phyloP scores from a whole-genome alignment of 192 early-diverging fungal species.

The Coemansia sp. region DNA sequence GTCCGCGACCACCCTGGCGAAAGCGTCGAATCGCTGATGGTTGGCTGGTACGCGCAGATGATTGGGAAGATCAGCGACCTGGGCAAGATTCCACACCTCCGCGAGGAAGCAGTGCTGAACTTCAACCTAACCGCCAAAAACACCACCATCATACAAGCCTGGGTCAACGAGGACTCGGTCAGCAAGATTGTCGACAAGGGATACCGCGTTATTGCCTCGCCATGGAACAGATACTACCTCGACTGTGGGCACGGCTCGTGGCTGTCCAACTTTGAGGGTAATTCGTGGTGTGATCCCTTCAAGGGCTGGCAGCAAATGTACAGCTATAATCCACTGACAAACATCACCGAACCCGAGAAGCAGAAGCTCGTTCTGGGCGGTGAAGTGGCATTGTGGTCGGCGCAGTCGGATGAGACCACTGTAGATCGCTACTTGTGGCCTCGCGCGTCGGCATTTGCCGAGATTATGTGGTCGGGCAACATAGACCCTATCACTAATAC shows the following conservation, averaged over 20 bases:
- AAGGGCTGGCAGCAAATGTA: slow-evolving; percentile 77
- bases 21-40: slow-evolving; percentile 42
- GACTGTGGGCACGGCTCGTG: slow-evolving; percentile 80
- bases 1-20: slow-evolving; percentile 53
- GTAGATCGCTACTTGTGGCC: slow-evolving; percentile 72
- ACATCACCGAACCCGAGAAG: slow-evolving; percentile 60
- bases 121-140: slow-evolving; percentile 64
- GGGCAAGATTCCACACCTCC: slow-evolving; percentile 69
- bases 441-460: slow-evolving; percentile 68
- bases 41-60: slow-evolving; percentile 43
- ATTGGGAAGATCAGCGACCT: slow-evolving; percentile 58
- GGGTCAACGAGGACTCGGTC: slow-evolving; percentile 65
- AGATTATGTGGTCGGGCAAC: slow-evolving; percentile 73
- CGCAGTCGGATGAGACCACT: slow-evolving; percentile 64
- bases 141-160: slow-evolving; percentile 67
- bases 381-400: slow-evolving; percentile 72
- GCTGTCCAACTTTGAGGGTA: slow-evolving; percentile 67
- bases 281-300: slow-evolving; percentile 74
- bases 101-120: slow-evolving; percentile 72
- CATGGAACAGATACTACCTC: slow-evolving; percentile 68
- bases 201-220: slow-evolving; percentile 64
- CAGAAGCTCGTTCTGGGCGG: slow-evolving; percentile 67
- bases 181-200: slow-evolving; percentile 62
- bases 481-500: slow-evolving; percentile 56
- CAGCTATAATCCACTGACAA: slow-evolving; percentile 63